Evolutionary conservation across 306 rosid species (phyloP), one percentile per base, ranked within the genome.

Genomic region (Castanea crenata): DNA sequence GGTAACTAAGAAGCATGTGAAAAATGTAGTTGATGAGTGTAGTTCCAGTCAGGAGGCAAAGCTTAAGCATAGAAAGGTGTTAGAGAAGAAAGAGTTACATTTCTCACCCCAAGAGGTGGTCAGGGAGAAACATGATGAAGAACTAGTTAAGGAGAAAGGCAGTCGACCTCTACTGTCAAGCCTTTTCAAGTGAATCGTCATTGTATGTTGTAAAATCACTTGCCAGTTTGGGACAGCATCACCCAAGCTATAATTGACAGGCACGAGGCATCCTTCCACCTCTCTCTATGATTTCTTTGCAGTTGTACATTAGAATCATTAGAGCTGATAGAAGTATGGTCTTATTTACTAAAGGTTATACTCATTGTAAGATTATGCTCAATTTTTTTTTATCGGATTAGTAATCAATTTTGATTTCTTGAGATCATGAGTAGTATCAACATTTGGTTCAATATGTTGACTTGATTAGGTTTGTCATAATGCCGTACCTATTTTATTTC

Each of bases 141-240:
- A 49, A 55, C 65, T 63, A 44, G 74, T 46, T 56, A 57, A 77
- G 29, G 76, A 69, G 71, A 74, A 83, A 69, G 63, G 41, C 76
- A 61, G 78, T 70, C 31, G 14, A 20, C 20, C 63, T 68, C 58
- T 70, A 29, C 85, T 88, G n/a, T 93, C 90, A 54, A 78, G 88
- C 80, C 84, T 90, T 80, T 90, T 90, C 76, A 83, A 78, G 83
- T 63, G 81, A 89, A 34, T 11, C 35, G 27, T 71, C 32, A 13
- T 19, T 34, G 44, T 32, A 4, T 73, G 54, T 80, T 78, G 70
- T 35, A 73, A 71, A 71, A 3, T 32, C 41, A 32, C 35, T 4
- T n/a, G 15, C 9, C 35, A 34, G 46, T 32, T 18, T 51, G 38
- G 54, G 9, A 25, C 21, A 34, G 29, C 63, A 59, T 59, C 7